A percentile compares a stretch with the other conserved stretches of the same genome.
Evolutionary conservation across 2,329 filamentous ascomycete species (phyloP).

Genomic region (Fusarium piperis): DNA sequence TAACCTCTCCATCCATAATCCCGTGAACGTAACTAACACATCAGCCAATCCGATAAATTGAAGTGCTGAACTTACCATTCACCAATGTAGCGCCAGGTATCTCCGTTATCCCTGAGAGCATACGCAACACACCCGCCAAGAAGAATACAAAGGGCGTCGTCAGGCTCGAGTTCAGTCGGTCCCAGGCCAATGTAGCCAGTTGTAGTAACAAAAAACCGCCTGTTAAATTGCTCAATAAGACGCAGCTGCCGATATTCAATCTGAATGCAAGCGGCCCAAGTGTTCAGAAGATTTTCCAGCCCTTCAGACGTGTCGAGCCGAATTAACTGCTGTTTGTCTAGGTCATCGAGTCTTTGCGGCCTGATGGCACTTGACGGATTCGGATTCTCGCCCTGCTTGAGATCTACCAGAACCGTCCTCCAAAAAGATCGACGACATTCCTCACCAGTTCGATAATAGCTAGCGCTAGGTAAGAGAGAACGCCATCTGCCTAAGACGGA

Average conservation of each 20-base stretch:
- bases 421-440: neutral
- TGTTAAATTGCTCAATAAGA: conserved; percentile 8
- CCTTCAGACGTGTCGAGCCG: neutral
- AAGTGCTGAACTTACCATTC: conserved; percentile 2
- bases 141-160: neutral
- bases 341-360: neutral
- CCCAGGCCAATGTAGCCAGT: neutral
- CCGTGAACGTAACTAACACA: neutral
- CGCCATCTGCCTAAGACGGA: neutral
- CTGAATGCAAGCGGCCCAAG: neutral
- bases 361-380: neutral
- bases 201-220: neutral
- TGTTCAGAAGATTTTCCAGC: neutral
- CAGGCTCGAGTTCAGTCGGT: neutral
- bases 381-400: neutral
- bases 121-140: neutral
- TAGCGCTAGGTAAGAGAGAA: neutral
- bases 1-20: neutral
- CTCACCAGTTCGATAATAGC: neutral
- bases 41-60: neutral
- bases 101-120: neutral
- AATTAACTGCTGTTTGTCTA: neutral
- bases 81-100: conserved; percentile 1
- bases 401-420: conserved; percentile 6
- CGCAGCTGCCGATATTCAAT: conserved; percentile 1